phyloP scores from a whole-genome alignment of 192 early-diverging fungal species.

The Radiomyces spectabilis region DNA sequence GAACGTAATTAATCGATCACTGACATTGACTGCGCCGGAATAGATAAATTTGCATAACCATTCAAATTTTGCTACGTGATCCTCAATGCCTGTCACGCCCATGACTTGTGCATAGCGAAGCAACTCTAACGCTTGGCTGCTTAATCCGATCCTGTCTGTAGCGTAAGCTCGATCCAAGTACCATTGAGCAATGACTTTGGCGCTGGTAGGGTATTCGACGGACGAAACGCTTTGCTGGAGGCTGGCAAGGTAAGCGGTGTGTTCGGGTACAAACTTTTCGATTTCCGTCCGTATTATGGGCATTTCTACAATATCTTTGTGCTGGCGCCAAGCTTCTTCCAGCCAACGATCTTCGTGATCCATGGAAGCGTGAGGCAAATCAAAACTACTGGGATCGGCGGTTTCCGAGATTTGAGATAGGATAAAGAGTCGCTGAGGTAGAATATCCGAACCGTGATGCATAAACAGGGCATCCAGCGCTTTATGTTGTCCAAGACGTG shows the following conservation, averaged over 20 bases:
- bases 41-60: slow-evolving; percentile 54
- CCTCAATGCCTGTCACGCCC: slow-evolving; percentile 41
- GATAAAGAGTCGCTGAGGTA: slow-evolving; percentile 56
- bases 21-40: slow-evolving; percentile 27
- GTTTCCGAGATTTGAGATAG: slow-evolving; percentile 53
- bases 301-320: slow-evolving; percentile 51
- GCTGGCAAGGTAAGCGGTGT: slow-evolving; percentile 26
- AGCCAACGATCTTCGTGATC: slow-evolving; percentile 31
- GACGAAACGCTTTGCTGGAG: slow-evolving; percentile 24
- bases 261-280: slow-evolving; percentile 23
- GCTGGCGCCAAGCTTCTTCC: slow-evolving; percentile 48
- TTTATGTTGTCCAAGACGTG: slow-evolving; percentile 42
- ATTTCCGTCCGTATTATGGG: slow-evolving; percentile 32
- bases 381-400: slow-evolving; percentile 36
- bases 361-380: slow-evolving; percentile 12
- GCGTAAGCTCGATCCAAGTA: slow-evolving; percentile 46
- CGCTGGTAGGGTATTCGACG: slow-evolving; percentile 39
- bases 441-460: slow-evolving; percentile 47
- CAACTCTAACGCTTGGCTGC: slow-evolving; percentile 45
- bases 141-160: slow-evolving; percentile 47
- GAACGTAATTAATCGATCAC: slow-evolving; percentile 6
- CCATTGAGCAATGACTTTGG: slow-evolving; percentile 44
- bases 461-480: slow-evolving; percentile 56
- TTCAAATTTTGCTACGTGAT: slow-evolving; percentile 44
- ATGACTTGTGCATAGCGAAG: slow-evolving; percentile 42